A percentile compares a stretch with the other conserved stretches of the same genome.
Conservation (phyloP, 2,329 filamentous ascomycete genomes). For the Hymenoscyphus fructigenus region DNA sequence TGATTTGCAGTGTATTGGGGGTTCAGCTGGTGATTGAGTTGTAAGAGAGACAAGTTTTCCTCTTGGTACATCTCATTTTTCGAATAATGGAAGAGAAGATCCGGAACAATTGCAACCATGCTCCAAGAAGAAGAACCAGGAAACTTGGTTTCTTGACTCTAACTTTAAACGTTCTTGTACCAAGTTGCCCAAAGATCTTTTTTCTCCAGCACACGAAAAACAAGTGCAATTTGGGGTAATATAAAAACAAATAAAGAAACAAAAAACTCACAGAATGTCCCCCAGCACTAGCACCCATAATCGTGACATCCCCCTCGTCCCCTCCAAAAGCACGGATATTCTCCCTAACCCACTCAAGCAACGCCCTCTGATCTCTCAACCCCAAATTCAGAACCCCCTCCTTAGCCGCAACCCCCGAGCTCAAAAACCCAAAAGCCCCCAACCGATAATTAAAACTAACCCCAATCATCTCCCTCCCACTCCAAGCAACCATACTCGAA, state of each 20-base stretch:
- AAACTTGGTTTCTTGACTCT: no score
- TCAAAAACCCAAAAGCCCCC: constrained; percentile 67
- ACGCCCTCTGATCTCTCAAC: constrained; percentile 58
- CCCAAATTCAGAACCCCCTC: constrained; percentile 63
- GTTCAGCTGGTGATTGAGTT: constrained; percentile 7
- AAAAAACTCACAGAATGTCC: constrained; percentile 54
- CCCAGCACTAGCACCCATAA: constrained; percentile 62
- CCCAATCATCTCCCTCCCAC: constrained; percentile 51
- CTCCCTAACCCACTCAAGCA: constrained; percentile 59
- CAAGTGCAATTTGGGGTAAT: no score
- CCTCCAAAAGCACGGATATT: constrained; percentile 63
- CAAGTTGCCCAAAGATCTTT: no score
- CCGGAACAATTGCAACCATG: no score
- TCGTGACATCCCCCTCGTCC: constrained; percentile 55
- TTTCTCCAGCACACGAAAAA: neutral
- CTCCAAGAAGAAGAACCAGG: no score
- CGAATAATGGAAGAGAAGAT: no score
- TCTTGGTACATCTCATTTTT: neutral
- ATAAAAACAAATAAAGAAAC: neutral
- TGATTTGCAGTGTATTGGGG: neutral
- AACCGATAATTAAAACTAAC: constrained; percentile 64
- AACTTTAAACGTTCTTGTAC: no score
- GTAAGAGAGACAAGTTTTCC: neutral
- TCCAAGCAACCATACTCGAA: constrained; percentile 59
- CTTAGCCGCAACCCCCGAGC: constrained; percentile 52